Evolutionary conservation across 768 basidiomycete species (phyloP).

Genomic region (Serpula lacrymans): DNA sequence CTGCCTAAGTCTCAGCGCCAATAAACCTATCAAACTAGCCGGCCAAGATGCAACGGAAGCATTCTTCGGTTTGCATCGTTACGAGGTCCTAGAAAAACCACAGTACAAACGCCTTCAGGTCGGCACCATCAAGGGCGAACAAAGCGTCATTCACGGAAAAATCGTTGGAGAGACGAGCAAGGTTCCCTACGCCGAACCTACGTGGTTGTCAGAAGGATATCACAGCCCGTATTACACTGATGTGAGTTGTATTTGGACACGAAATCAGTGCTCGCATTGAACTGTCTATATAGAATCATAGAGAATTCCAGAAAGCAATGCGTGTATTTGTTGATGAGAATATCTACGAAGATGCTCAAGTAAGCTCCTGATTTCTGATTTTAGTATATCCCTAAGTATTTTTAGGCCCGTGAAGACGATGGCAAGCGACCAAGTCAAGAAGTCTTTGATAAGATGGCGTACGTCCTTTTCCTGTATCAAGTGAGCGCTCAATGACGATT

Average conservation of each 20-base stretch:
- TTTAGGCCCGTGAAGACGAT: constrained; percentile 70
- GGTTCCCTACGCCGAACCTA: constrained; percentile 88
- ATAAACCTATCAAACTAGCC: constrained; percentile 36
- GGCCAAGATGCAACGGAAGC: constrained; percentile 85
- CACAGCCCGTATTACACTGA: constrained; percentile 70
- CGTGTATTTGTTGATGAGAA: constrained; percentile 67
- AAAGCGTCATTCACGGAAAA: constrained; percentile 47
- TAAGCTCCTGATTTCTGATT: constrained; percentile 7
- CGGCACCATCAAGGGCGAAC: constrained; percentile 66
- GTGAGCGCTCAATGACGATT: not conserved
- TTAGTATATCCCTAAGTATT: constrained; percentile 18
- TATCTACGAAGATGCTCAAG: constrained; percentile 44
- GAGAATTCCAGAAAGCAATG: constrained; percentile 41
- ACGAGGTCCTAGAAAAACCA: constrained; percentile 75
- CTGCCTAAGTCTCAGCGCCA: not conserved
- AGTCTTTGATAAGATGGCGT: constrained; percentile 84
- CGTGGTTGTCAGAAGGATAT: constrained; percentile 72
- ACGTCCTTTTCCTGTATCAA: constrained; percentile 12
- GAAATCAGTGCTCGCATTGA: constrained; percentile 5
- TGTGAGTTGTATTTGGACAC: constrained; percentile 28
- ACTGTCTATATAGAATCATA: constrained; percentile 40
- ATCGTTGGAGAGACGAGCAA: constrained; percentile 57
- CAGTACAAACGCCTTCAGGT: constrained; percentile 73
- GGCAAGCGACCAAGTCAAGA: constrained; percentile 82
- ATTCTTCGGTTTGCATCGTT: constrained; percentile 87